A percentile compares a stretch with the other conserved stretches of the same genome.
Evolutionary conservation across 495 filamentous ascomycete species (phyloP).

Genomic region (Podospora fimiseda): DNA sequence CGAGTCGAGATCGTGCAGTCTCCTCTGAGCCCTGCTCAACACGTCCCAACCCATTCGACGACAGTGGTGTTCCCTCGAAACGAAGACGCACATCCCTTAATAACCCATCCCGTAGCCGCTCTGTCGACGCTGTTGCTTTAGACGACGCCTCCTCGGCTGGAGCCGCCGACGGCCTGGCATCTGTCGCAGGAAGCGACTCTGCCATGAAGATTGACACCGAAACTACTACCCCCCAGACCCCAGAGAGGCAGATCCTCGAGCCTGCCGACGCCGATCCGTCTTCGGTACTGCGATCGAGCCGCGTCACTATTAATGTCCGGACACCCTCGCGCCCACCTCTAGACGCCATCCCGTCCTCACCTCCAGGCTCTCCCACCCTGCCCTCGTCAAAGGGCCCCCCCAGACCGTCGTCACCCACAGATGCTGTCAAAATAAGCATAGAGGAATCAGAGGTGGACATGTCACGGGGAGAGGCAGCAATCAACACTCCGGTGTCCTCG

Average conservation of each 20-base stretch:
- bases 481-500: constrained; percentile 31
- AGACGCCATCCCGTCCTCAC: constrained; percentile 38
- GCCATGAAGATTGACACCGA: constrained; percentile 39
- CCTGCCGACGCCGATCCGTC: constrained; percentile 22
- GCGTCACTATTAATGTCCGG: constrained; percentile 50
- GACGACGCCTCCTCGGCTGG: constrained; percentile 17
- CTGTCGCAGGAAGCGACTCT: constrained; percentile 23
- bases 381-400: constrained; percentile 30
- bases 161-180: constrained; percentile 15
- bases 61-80: constrained; percentile 46
- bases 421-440: constrained; percentile 33
- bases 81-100: constrained; percentile 43
- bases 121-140: constrained; percentile 32
- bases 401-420: constrained; percentile 13
- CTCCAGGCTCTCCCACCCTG: constrained; percentile 43
- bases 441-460: constrained; percentile 38
- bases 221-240: constrained; percentile 33
- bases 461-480: constrained; percentile 16
- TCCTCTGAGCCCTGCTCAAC: constrained; percentile 55
- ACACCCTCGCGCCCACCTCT: constrained; percentile 30
- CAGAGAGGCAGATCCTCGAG: constrained; percentile 22
- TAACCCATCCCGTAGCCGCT: constrained; percentile 36
- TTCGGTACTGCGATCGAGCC: constrained; percentile 37
- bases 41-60: constrained; percentile 51
- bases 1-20: constrained; percentile 47